Conservation (phyloP, 2,329 filamentous ascomycete genomes). For the Pseudofabraea citricarpa region DNA sequence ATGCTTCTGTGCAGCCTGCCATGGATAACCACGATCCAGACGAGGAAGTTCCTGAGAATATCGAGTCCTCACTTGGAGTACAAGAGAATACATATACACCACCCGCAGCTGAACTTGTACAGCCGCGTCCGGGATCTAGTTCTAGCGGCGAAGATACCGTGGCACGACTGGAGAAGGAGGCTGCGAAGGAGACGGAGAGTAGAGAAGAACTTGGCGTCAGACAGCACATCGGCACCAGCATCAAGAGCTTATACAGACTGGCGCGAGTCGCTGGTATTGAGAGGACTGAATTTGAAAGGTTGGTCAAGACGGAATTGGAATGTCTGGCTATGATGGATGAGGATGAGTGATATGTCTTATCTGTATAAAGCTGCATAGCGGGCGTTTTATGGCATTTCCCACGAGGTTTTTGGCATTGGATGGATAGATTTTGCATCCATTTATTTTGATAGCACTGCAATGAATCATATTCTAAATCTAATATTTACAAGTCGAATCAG, state of each 20-base stretch:
- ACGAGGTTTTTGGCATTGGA: background rate
- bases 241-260: slow-evolving; percentile 71
- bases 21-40: slow-evolving; percentile 81
- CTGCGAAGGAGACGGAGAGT: slow-evolving; percentile 49
- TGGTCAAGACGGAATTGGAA: slow-evolving; percentile 68
- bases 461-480: background rate
- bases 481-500: too few species aligned
- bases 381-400: background rate
- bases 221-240: slow-evolving; percentile 72
- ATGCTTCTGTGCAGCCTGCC: slow-evolving; percentile 73
- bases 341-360: slow-evolving; percentile 10
- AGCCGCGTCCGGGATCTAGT: slow-evolving; percentile 56
- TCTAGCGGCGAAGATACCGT: slow-evolving; percentile 52
- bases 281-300: slow-evolving; percentile 66
- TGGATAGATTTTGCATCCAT: too few species aligned
- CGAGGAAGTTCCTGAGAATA: slow-evolving; percentile 44
- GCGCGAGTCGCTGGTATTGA: slow-evolving; percentile 69
- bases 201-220: slow-evolving; percentile 68
- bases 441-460: too few species aligned
- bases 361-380: background rate
- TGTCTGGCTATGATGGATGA: slow-evolving; percentile 65
- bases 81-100: background rate
- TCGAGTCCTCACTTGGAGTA: slow-evolving; percentile 41
- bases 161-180: slow-evolving; percentile 45
- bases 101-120: slow-evolving; percentile 33